Base-by-base conservation (phyloP, 768 basidiomycete genomes). In the Collybia mongolica region DNA sequence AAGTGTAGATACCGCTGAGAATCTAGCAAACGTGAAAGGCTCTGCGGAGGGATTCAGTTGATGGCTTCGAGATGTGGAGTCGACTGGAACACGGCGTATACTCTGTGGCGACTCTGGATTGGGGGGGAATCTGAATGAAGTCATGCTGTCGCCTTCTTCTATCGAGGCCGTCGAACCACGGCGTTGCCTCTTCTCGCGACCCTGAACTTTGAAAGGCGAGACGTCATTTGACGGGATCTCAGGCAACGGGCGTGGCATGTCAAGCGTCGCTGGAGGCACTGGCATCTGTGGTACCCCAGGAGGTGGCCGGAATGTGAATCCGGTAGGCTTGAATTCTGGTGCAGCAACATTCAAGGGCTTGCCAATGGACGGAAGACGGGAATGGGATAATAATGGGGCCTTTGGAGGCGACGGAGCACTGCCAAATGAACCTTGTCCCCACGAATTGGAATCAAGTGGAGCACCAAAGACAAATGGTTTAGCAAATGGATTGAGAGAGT, bases 381-480 rank as follows among this genome's bases (percentile, higher is more conserved):
- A 60, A 60, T 77, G 76, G 11, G 64, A 49, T 42, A 72, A 49
- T 12, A 67, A 32, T 38, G 73, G 61, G 29, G 73, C 62, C 53
- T 64, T 60, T 11, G 72, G 69, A 46, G 71, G 68, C 29, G 68
- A 61, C 57, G 66, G 54, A 44, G 57, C 54, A 32, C 40, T 57
- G 39, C 48, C 65, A 53, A 65, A 69, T 14, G 72, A 71, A 26
- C 61, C 66, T 32, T 70, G 70, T 18, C 57, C 60, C 49, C 64
- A 64, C 18, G 64, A 65, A 40, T 60, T 60, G 28, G 67, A 64
- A 22, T 64, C 62, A 39, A 65, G 68, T 36, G 60, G 65, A 28
- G 68, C 53, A 46, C 88, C 88, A 63, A 93, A 93, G 7, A 91
- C 84, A 56, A 93, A 93, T 0, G 91, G 89, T 61, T 89, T 90